phyloP scores from a whole-genome alignment of 2,329 filamentous ascomycete genomes.

The Cladosporium sp. region DNA sequence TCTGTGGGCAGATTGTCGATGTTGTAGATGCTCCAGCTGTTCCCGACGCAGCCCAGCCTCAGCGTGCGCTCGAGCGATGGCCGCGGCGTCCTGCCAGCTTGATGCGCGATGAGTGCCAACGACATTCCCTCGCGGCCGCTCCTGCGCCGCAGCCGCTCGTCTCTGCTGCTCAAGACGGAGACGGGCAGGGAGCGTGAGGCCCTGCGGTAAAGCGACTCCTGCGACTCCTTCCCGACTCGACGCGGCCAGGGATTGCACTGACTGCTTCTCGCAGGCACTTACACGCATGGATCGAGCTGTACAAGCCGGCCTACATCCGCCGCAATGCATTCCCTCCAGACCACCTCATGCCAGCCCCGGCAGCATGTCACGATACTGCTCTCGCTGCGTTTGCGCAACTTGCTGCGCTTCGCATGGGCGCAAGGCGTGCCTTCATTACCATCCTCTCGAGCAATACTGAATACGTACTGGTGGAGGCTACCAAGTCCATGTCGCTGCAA shows the following conservation, averaged over 20 bases:
- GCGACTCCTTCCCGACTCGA: no score
- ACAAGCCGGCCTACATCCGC: neutral
- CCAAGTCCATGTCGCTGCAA: conserved; percentile 36
- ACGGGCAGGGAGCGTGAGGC: conserved; percentile 6
- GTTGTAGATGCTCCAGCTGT: neutral
- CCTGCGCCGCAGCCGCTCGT: neutral
- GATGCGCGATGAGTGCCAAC: neutral
- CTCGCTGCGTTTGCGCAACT: conserved; percentile 35
- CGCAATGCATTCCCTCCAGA: conserved; percentile 8
- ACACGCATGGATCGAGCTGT: conserved; percentile 1
- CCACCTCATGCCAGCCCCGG: conserved; percentile 12
- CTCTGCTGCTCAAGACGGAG: neutral
- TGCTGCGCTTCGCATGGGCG: conserved; percentile 33
- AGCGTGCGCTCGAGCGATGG: neutral
- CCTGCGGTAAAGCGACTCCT: conserved; percentile 1
- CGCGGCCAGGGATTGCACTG: neutral
- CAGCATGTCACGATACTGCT: conserved; percentile 27
- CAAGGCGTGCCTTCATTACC: conserved; percentile 36
- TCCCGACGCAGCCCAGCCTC: neutral
- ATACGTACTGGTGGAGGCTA: conserved; percentile 50
- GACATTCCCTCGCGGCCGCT: neutral
- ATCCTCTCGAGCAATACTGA: conserved; percentile 47
- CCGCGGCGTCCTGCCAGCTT: neutral
- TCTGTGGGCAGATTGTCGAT: neutral
- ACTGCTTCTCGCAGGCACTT: neutral